A percentile compares a stretch with the other conserved stretches of the same genome.
Evolutionary conservation across 176 grass and related monocot genomes (phyloP).

Genomic region (Lolium multiflorum): DNA sequence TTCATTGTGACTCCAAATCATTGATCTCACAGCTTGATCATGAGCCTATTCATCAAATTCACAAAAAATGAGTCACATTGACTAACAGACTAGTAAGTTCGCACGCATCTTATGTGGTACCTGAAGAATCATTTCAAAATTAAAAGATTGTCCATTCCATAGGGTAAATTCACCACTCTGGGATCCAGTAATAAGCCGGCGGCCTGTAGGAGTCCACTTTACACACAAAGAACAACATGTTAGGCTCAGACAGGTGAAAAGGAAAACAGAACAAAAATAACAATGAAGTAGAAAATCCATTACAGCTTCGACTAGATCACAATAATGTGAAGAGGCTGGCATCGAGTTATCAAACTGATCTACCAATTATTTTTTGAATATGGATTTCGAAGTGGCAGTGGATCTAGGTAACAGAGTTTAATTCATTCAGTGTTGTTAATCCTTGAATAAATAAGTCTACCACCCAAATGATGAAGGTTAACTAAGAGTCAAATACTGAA

Average conservation of each 20-base stretch:
- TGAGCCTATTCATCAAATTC: constrained; percentile 69
- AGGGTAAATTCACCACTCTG: constrained; percentile 98
- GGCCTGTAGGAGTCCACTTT: constrained; percentile 97
- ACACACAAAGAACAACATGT: constrained; percentile 52
- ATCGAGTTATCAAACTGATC: background rate
- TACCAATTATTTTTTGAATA: background rate
- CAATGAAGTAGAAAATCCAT: background rate
- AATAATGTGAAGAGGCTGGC: constrained; percentile 11
- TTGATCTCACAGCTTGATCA: constrained; percentile 97
- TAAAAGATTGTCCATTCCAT: constrained; percentile 99
- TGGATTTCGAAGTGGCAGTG: background rate
- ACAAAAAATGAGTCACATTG: constrained; percentile 38
- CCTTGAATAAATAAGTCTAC: constrained; percentile 6
- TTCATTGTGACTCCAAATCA: constrained; percentile 99
- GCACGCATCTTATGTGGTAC: constrained; percentile 49
- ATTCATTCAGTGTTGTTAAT: background rate
- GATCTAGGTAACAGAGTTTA: constrained; percentile 7
- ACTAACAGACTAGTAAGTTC: constrained; percentile 5
- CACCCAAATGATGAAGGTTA: background rate
- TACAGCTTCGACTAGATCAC: background rate
- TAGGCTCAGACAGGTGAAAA: constrained; percentile 25
- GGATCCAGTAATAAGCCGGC: constrained; percentile 97
- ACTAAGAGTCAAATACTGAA: background rate
- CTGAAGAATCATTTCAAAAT: constrained; percentile 99
- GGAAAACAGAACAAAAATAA: constrained; percentile 22